These are phyloP conservation scores for Aspergillus tamarii DNA, from an alignment of 2,329 filamentous ascomycete species.

Conservation along the genomic window DNA sequence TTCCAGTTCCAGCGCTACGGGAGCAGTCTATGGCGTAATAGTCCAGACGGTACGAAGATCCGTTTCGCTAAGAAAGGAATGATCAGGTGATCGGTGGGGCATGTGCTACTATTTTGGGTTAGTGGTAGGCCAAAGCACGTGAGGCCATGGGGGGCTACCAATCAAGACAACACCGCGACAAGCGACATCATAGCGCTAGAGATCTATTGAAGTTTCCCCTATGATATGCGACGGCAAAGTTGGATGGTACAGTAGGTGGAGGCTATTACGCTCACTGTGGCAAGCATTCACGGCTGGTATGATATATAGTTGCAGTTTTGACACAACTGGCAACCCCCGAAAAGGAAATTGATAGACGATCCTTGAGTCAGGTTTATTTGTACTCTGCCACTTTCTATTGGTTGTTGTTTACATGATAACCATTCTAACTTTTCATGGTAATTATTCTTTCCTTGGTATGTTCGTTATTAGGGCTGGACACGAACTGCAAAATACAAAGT, in stretches of 20 bases:
- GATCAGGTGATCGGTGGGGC: slow-evolving; percentile 1
- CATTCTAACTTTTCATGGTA: not conserved
- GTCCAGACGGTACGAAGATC: not conserved
- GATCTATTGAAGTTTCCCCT: not conserved
- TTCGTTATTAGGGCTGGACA: not conserved
- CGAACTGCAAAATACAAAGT: not conserved
- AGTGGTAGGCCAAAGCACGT: not conserved
- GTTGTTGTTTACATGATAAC: not conserved
- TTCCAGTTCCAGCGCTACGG: not conserved
- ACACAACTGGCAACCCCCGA: not conserved
- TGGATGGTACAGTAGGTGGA: too few relatives aligned
- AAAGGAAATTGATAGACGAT: not conserved
- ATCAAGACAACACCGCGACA: not conserved
- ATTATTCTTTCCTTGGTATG: not conserved
- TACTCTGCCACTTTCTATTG: not conserved
- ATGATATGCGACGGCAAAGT: not conserved
- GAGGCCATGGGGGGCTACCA: not conserved
- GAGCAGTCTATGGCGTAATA: slow-evolving; percentile 4
- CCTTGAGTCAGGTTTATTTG: not conserved
- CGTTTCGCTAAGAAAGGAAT: not conserved
- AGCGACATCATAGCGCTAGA: not conserved
- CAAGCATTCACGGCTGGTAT: too few relatives aligned
- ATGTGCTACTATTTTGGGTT: not conserved
- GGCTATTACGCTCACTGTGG: too few relatives aligned
- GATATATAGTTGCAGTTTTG: not conserved